These are phyloP conservation scores for Microbotryomycetes sp. DNA, from an alignment of 1,284 basidiomycete genomes.

Conservation along the genomic window DNA sequence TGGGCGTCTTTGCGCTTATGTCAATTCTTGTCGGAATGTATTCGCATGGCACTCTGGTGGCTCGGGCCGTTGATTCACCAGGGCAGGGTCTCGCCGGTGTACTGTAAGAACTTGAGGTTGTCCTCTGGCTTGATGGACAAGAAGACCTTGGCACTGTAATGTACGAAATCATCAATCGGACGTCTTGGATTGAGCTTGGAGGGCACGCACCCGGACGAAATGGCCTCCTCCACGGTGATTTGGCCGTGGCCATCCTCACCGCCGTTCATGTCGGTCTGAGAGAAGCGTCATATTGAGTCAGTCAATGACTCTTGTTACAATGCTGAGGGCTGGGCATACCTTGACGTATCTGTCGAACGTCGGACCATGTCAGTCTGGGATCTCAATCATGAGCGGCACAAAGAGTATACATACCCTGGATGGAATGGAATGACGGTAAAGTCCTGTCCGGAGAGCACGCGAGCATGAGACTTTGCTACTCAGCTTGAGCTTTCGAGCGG, in stretches of 20 bases:
- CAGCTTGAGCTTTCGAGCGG: not conserved
- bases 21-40: not conserved
- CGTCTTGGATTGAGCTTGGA: too few species aligned
- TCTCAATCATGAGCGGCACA: too few species aligned
- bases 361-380: too few species aligned
- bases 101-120: conserved; percentile 16
- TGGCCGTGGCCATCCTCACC: conserved; percentile 6
- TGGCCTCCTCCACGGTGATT: not conserved
- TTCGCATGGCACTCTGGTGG: not conserved
- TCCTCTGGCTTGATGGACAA: conserved; percentile 6
- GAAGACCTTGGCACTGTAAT: conserved; percentile 14
- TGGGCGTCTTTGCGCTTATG: not conserved
- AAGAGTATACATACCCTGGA: conserved; percentile 8
- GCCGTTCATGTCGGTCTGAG: conserved; percentile 15
- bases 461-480: too few species aligned
- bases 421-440: conserved; percentile 13
- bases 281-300: not conserved
- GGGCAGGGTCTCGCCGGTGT: conserved; percentile 4
- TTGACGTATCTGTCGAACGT: not conserved
- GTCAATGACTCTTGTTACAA: not conserved
- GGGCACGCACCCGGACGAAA: not conserved
- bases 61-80: too few species aligned
- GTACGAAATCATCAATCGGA: not conserved
- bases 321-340: not conserved
- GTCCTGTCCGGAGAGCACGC: not conserved